Base-by-base conservation (phyloP, 345 rosid genomes). In the Pistacia vera region DNA sequence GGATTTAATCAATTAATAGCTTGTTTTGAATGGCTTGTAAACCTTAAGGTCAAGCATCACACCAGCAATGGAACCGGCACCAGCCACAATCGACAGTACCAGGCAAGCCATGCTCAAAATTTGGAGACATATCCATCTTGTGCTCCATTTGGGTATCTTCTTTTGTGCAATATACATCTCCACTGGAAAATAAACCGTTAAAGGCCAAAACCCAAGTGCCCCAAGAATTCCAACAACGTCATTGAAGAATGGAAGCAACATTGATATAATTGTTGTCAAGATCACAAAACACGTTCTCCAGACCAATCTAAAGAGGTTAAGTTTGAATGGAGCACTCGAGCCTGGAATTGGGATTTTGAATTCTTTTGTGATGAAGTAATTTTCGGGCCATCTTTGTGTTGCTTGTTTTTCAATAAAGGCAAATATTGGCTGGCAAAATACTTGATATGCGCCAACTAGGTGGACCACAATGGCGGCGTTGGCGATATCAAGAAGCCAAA, bases 361-460 rank as follows among this genome's bases (percentile, higher is more conserved):
- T 56, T 84, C 91, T 72, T 67, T 86, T 67, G 79, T 63, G 58
- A 89, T 66, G 75, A 86, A 83, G 46, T 74, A 76, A 18, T 66
- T 80, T 1, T 77, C 83, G 0, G 91, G 86, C 75, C 71, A 84
- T 71, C 81, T 80, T 38, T 59, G 62, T 0, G 71, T 44, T 5
- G 82, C 87, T 16, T 46, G 41, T 80, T 85, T 85, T 79, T 89
- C 90, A 5, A 87, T 5, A 80, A 85, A 89, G 71, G 90, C 88
- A 11, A 84, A 89, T 22, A 89, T 72, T 2, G 92, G 90, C 78
- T 87, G 92, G 81, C 86, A 84, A 62, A 30, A 89, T 61, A 89
- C 90, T 79, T 89, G 92, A 83, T 87, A 89, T 9, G 92, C 92
- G 48, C 90, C 90, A 41, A 89, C 85, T 12, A 87, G 89, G 78